Evolutionary conservation across 139 green algal species (phyloP), one percentile per base, ranked within the genome.

Genomic region (Ettlia oleoabundans): DNA sequence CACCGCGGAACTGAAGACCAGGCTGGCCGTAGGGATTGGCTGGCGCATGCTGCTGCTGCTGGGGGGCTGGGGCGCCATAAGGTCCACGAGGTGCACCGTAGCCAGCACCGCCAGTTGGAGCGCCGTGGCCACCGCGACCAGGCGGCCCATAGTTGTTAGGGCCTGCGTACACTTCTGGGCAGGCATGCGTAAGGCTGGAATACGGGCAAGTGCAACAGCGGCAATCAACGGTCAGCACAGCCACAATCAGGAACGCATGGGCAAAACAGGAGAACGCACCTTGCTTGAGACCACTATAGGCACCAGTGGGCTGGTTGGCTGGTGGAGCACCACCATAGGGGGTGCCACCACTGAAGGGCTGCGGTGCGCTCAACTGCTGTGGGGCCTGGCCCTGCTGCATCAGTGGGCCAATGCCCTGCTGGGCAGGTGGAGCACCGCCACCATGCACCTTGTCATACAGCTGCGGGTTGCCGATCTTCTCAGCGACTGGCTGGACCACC

Each of bases 41-140:
- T 33, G 78, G 78, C 24, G 43, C 24, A 32, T 2, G 64, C 65
- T 58, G 37, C 33, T 85, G 51, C 51, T 71, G 67, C 67, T 82
- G 82, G n/a, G 28, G n/a, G 3, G 38, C 18, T 40, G 61, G 2
- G 22, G 28, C 55, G 13, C 71, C 53, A 47, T 84, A 65, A 18
- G 47, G 37, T 10, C 13, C 52, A 33, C 10, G 40, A 51, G 66
- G 65, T 72, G 32, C 38, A 33, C 41, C 30, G 38, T 24, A 37
- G 61, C 43, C 62, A 68, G 42, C 55, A 58, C n/a, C 71, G 66
- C 52, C 55, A 75, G 43, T 24, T 3, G 74, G 38, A 28, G n/a
- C 51, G 64, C 85, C 78, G 35, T 86, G 77, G 37, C 80, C 79
- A 10, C 61, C 47, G 32, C 33, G 35, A 55, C 64, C n/a, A n/a